Evolutionary conservation across 2,329 filamentous ascomycete species (phyloP), one percentile per base, ranked within the genome.

Genomic region (Botryotinia calthae): DNA sequence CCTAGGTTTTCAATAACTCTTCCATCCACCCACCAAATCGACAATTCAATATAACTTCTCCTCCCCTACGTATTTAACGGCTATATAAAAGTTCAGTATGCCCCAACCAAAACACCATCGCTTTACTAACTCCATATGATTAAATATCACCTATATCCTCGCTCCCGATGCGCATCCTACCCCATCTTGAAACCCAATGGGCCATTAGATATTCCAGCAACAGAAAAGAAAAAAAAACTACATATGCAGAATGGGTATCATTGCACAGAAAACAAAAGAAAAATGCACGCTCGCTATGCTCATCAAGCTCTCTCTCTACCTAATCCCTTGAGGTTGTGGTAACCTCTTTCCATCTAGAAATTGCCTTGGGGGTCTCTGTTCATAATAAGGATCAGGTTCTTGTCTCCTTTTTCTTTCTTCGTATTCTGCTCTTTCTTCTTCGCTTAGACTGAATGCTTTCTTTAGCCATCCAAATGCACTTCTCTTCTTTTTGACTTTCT

Each of bases 391-490:
- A 40, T 74, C 70, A 18, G 73, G 42, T 44, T 76, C 76, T 28
- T 72, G 64, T 56, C 72, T 73, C 62, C 75, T 74, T 78, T 84
- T 86, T 73, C 86, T 85, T 63, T 86, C 85, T 78, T 90, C 88
- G 75, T 89, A 91, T 16, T 86, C 85, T 14, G 85, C 84, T 70
- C 85, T 86, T 80, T 91, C 89, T 65, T 90, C 88, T 34, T 91
- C 89, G 74, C 90, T 88, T 40, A 91, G 81, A 48, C 86, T 87
- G 70, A 91, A 91, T 0, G 89, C 89, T 82, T 91, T 91, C 81
- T 90, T 91, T 72, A 91, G 80, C 89, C 89, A 91, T 2, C 89
- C 89, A 78, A 91, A 90, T 1, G 88, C 88, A 77, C 89, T 90
- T 75, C 88, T 86, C 83, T 91, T 91, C 83, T 90, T 91, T 81